Conservation (phyloP, 805 yeast genomes). For the Ogataea allantospora region DNA sequence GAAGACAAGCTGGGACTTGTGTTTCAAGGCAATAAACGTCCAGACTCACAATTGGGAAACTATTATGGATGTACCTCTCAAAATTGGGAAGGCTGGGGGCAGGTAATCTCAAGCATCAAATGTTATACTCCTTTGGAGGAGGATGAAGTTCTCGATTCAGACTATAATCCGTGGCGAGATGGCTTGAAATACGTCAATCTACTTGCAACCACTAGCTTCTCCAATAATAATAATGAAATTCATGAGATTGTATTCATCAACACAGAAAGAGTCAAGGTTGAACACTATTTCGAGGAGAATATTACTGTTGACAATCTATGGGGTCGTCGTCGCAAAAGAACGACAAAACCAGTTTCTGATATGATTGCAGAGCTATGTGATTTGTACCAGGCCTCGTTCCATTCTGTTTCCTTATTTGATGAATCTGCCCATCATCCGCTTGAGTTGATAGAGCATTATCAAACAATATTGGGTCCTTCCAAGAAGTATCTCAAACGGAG, state of each 20-base stretch:
- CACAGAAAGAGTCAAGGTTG: conserved; percentile 14
- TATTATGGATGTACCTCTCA: conserved; percentile 31
- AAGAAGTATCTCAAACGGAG: conserved; percentile 2
- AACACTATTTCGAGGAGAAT: background rate
- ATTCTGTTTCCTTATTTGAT: conserved; percentile 27
- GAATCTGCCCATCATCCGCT: conserved; percentile 25
- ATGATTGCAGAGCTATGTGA: conserved; percentile 18
- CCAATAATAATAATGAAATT: conserved; percentile 4
- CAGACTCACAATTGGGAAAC: conserved; percentile 23
- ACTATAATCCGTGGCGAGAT: conserved; percentile 22
- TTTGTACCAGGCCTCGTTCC: conserved; percentile 21
- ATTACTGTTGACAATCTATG: background rate
- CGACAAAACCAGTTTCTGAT: conserved; percentile 6
- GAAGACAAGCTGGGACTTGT: conserved; percentile 32
- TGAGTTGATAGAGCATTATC: conserved; percentile 22
- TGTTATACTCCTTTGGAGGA: conserved; percentile 18
- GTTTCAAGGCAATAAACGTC: conserved; percentile 23
- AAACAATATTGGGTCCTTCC: conserved; percentile 10
- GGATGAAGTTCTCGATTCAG: conserved; percentile 11
- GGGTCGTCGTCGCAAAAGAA: conserved; percentile 1
- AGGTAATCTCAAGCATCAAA: conserved; percentile 22
- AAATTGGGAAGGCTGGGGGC: conserved; percentile 33
- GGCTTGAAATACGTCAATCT: conserved; percentile 24
- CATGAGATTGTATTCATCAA: conserved; percentile 25
- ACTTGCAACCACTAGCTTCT: conserved; percentile 23